These are phyloP conservation scores for Picea mariana DNA, from an alignment of 83 land plant species.

Conservation along the genomic window DNA sequence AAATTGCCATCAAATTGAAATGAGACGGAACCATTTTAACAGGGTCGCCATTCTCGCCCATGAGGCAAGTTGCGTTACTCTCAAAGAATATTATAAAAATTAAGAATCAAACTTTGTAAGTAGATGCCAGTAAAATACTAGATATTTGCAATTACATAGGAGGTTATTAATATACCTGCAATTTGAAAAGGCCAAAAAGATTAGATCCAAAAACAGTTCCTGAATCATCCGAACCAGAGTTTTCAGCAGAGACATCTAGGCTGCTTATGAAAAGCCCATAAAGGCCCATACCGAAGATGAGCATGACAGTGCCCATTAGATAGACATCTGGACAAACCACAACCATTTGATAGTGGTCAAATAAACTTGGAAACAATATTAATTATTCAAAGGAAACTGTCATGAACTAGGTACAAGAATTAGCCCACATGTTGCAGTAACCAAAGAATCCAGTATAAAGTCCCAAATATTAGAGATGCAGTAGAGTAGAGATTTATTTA, in stretches of 20 bases:
- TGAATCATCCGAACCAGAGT: constrained; percentile 1
- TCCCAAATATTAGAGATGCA: too few relatives aligned
- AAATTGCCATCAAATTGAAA: background rate
- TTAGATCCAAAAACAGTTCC: constrained; percentile 44
- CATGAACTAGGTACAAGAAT: background rate
- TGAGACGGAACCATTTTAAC: background rate
- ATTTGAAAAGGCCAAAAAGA: constrained; percentile 46
- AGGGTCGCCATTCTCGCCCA: background rate
- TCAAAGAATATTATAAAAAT: background rate
- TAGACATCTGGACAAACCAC: constrained; percentile 41
- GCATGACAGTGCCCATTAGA: constrained; percentile 57
- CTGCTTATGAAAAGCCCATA: constrained; percentile 51
- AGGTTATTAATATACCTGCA: constrained; percentile 26
- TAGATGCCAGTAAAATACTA: background rate
- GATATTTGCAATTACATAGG: background rate
- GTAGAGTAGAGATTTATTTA: too few relatives aligned
- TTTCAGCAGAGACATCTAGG: constrained; percentile 36
- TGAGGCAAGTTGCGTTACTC: background rate
- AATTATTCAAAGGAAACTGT: background rate
- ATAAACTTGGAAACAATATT: background rate
- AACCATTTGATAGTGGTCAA: background rate
- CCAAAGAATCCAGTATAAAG: background rate
- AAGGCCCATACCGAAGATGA: constrained; percentile 58
- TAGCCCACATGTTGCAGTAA: background rate
- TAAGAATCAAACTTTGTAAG: background rate